Evolutionary conservation across 2,329 filamentous ascomycete genomes (phyloP), one percentile per base, ranked within the genome.

Genomic region (Ceratocystis papillata): DNA sequence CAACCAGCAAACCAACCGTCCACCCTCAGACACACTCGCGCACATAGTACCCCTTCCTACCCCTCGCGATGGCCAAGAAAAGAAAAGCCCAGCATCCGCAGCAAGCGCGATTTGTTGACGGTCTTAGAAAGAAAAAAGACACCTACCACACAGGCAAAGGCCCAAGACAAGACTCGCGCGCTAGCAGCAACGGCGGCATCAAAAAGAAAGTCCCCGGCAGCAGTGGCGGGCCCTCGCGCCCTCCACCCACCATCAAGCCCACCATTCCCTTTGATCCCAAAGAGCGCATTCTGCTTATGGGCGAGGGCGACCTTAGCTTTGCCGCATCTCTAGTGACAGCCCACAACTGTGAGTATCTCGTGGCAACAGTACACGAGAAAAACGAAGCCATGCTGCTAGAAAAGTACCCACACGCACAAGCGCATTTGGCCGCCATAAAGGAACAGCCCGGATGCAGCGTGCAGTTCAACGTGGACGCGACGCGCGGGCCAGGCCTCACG

Each of bases 251-350:
- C 1, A 53, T 62, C n/a, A 65, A 67, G 62, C 67, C 66, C 25
- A 82, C 78, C 3, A 85, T 92, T 25, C 89, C 89, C 17, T 92
- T 93, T 75, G 74, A 79, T 28, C 77, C 81, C 48, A 76, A 81
- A 70, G 84, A 91, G 70, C 77, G 81, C 71, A 90, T 93, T 69
- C 83, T 94, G 5, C 82, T 93, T 2, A 77, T 93, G 63, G 89
- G 89, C 71, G 89, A 94, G 73, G 89, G 85, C 70, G 89, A 95
- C 75, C 83, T 94, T 72, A 90, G 87, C 73, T 93, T 91, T 74
- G 83, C 88, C 12, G 81, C 81, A 33, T 86, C 84, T 1, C 79
- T 93, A 1, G 79, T 87, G 64, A 75, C 80, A 64, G 79, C 87
- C 71, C 87, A 90, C 76, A 80, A 78, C 70, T 89, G 85, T 77